Evolutionary conservation across 495 filamentous ascomycete genomes (phyloP).

Genomic region (Aspergillus leporis): DNA sequence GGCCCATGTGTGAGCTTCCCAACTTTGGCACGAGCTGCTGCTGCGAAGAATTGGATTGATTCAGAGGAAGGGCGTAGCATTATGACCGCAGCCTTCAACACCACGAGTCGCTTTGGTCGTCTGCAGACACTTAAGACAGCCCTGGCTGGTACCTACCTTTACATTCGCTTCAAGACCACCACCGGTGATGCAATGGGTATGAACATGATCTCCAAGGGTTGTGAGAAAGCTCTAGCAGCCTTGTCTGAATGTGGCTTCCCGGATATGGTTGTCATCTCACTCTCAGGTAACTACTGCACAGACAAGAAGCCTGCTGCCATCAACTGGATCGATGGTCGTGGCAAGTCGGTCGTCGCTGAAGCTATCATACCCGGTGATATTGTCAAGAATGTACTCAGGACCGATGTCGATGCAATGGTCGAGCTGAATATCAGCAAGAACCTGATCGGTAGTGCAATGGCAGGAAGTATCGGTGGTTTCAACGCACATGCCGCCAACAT

Average conservation of each 20-base stretch:
- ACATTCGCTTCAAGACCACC: conserved; percentile 95
- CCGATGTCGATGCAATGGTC: conserved; percentile 83
- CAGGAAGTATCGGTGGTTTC: conserved; percentile 91
- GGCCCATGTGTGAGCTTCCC: conserved; percentile 92
- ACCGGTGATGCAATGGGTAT: conserved; percentile 99
- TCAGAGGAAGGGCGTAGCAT: conserved; percentile 76
- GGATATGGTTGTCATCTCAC: conserved; percentile 91
- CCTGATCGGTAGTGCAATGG: conserved; percentile 96
- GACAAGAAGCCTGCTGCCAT: conserved; percentile 98
- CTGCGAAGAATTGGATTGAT: conserved; percentile 94
- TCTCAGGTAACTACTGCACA: conserved; percentile 98
- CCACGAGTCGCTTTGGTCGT: conserved; percentile 89
- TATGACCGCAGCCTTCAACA: conserved; percentile 92
- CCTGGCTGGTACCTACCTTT: conserved; percentile 90
- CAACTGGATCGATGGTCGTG: conserved; percentile 98
- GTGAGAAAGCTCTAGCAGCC: conserved; percentile 87
- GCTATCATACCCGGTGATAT: conserved; percentile 92
- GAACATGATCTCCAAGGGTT: conserved; percentile 99
- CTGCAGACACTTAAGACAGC: conserved; percentile 87
- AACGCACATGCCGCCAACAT: conserved; percentile 99
- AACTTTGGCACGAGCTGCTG: conserved; percentile 80
- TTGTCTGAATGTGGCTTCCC: conserved; percentile 93
- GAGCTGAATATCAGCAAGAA: conserved; percentile 95
- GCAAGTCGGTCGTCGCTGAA: conserved; percentile 95
- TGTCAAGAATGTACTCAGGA: conserved; percentile 86